Conservation (phyloP, 371 early-diverging fungal species). For the Mucor plumbeus region DNA sequence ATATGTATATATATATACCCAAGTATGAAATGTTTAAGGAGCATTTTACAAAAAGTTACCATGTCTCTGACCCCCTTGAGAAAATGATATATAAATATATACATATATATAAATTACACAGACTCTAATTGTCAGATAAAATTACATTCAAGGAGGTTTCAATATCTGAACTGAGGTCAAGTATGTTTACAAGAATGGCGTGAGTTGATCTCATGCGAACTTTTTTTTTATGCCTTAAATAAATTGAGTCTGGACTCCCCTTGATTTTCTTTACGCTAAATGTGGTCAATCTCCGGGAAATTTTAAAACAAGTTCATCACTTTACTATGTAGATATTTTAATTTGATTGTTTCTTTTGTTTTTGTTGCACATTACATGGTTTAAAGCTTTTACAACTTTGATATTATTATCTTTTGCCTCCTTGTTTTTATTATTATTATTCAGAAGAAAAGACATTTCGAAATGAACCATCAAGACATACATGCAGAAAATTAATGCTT, state of each 20-base stretch:
- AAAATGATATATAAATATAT: not conserved
- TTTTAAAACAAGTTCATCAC: not conserved
- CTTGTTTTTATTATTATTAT: no score
- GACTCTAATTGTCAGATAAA: not conserved
- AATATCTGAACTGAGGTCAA: slow-evolving; percentile 10
- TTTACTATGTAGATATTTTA: not conserved
- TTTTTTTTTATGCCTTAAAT: no score
- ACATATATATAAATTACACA: not conserved
- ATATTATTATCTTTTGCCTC: no score
- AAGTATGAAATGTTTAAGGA: slow-evolving; percentile 13
- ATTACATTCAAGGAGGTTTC: slow-evolving; percentile 9
- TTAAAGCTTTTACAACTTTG: no score
- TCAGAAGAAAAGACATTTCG: no score
- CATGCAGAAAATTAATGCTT: no score
- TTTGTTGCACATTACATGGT: no score
- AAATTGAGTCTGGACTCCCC: slow-evolving; percentile 4
- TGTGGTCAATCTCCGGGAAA: slow-evolving; percentile 7
- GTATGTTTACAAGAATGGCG: slow-evolving; percentile 12
- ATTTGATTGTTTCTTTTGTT: not conserved
- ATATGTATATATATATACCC: not conserved
- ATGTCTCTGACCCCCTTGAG: slow-evolving; percentile 5
- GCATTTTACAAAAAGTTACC: not conserved
- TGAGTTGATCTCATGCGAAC: slow-evolving; percentile 3
- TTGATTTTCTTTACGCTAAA: not conserved
- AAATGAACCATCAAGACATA: no score